Evolutionary conservation across 805 yeast genomes (phyloP), one percentile per base, ranked within the genome.

Genomic region (Teunomyces cretensis): DNA sequence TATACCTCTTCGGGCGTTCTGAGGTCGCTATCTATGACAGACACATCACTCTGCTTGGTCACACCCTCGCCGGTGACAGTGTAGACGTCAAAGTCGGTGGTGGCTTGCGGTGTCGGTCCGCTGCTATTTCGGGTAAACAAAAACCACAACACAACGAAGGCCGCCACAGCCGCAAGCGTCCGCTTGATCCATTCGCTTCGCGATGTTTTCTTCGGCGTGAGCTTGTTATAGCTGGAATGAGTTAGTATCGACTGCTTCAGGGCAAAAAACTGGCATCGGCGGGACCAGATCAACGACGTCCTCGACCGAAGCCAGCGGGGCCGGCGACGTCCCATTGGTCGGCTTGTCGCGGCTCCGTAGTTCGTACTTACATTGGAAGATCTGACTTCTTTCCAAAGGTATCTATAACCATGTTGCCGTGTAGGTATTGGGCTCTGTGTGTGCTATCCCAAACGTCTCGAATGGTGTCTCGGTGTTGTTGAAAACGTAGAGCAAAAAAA

Each of bases 341-440:
- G 22, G 22, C 6, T 19, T 3, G 22, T 3, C 22, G 22, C 22
- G 22, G 6, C 22, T 19, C 6, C 22, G 22, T 19, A 6, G 6
- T 19, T 4, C 3, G 6, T 46, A 46, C 67, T 37, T 72, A 61
- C 65, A 74, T 58, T 39, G 83, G 83, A 46, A 78, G 70, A 48
- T 75, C 81, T 27, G 72, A 56, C 61, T 70, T 74, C 62, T 72
- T 74, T 41, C 71, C 70, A 43, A 60, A 64, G 41, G 64, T 58
- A 47, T 66, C 66, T 39, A 52, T 48, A 32, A 52, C 57, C 62
- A 58, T 55, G 24, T 27, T 46, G 19, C 17, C 39, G 28, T 38
- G 43, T 27, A 11, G 28, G 9, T 30, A 39, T 26, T 26, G 28
- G 28, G 9, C 3, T 9, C 9, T 7, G 28, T 26, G 12, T 26